Evolutionary conservation across 768 basidiomycete genomes (phyloP).

Genomic region (Chalciporus pseudorubinellus): DNA sequence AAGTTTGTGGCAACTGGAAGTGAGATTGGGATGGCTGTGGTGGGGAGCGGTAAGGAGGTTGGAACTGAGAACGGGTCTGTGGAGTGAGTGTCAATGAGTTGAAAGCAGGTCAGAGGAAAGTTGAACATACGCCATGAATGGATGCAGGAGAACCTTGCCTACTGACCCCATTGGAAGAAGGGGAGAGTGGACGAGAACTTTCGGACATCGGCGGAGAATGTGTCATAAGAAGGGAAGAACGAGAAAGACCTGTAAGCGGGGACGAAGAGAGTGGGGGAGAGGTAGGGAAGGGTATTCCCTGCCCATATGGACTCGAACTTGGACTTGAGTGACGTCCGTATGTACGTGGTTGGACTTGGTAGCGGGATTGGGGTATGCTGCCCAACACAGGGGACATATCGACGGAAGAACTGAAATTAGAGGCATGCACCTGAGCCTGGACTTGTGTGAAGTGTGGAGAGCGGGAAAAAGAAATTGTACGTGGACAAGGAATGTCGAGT

Average conservation of each 20-base stretch:
- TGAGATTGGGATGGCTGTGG: slow-evolving; percentile 7
- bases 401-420: neutral
- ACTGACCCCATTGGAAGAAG: slow-evolving; percentile 1
- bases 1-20: neutral
- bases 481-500: neutral
- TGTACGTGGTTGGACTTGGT: neutral
- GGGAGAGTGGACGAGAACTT: slow-evolving; percentile 2
- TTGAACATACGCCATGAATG: slow-evolving; percentile 12
- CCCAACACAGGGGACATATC: slow-evolving; percentile 11
- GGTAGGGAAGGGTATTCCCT: slow-evolving; percentile 11
- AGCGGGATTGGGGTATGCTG: neutral
- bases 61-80: slow-evolving; percentile 8
- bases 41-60: slow-evolving; percentile 2
- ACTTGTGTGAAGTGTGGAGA: neutral
- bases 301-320: slow-evolving; percentile 5
- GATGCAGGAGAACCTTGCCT: slow-evolving; percentile 11
- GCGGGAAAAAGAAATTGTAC: slow-evolving; percentile 14
- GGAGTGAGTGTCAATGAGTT: neutral
- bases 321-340: slow-evolving; percentile 13
- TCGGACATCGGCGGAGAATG: neutral
- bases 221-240: neutral
- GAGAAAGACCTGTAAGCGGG: slow-evolving; percentile 7
- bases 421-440: neutral
- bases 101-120: neutral
- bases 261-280: slow-evolving; percentile 12